Base-by-base conservation (phyloP, 768 basidiomycete species). In the Mycena indigotica region DNA sequence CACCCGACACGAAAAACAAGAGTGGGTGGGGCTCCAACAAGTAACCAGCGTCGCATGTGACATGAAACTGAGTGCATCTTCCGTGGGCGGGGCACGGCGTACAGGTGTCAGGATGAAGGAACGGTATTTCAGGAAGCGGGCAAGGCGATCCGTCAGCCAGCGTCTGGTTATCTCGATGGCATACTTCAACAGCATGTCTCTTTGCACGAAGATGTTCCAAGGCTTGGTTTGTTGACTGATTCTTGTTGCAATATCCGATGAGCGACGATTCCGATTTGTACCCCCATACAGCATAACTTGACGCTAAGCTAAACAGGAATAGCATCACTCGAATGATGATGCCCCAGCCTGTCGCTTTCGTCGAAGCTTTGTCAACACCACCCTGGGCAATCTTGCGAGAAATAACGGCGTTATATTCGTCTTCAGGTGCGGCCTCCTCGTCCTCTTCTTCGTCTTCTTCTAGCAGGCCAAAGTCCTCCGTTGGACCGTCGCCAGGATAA, bases 241-340 rank as follows among this genome's bases (percentile, higher is more conserved):
- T 87, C 30, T 81, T 71, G 60, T 90, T 84, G 67, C 92, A 94
- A 71, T 84, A 94, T 4, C 93, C 92, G 63, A 94, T 85, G 12
- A 77, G 69, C 2, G 85, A 75, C 4, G 91, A 91, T 63, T 88
- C 84, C 13, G 63, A 57, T 73, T 91, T 92, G 76, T 84, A 89
- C 17, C 77, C 76, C 64, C 77, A 62, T 19, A 77, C 59, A 23
- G 72, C 61, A 58, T 70, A 72, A 15, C 70, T 72, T 19, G 71
- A 61, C 17, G 71, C 66, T 23, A 80, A 56, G 10, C 75, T 58
- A 26, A 79, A 58, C 4, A 76, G 54, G 57, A 77, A 56, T 52
- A 72, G 64, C 44, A 88, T 21, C n/a, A 84, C 25, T n/a, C 79
- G 79, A 15, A 79, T 50, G 39, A 83, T 55, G 58, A 73, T 63